Conservation (phyloP, 495 filamentous ascomycete genomes). For the Xylaria telfairii region DNA sequence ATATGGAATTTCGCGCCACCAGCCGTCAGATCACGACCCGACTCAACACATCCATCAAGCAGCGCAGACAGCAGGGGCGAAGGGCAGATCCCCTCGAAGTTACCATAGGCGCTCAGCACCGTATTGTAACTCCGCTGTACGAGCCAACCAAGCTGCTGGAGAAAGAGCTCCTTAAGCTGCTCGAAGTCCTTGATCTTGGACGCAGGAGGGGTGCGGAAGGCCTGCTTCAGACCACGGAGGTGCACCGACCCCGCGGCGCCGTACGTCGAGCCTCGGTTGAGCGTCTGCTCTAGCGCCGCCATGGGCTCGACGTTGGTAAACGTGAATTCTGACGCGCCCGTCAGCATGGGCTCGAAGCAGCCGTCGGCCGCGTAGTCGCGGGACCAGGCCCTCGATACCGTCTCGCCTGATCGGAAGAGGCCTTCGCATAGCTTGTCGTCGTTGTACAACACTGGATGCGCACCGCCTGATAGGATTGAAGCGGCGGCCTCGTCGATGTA, state of each 20-base stretch:
- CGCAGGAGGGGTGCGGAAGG: constrained; percentile 16
- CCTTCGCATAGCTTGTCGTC: constrained; percentile 26
- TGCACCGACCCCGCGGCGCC: constrained; percentile 23
- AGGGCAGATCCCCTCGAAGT: constrained; percentile 23
- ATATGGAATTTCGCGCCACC: constrained; percentile 26
- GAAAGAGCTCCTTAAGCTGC: constrained; percentile 14
- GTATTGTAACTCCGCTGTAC: neutral
- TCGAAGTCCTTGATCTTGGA: constrained; percentile 14
- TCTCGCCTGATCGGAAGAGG: constrained; percentile 2
- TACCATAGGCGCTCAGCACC: constrained; percentile 9
- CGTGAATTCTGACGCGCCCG: constrained; percentile 22
- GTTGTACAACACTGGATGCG: constrained; percentile 20
- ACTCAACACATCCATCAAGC: constrained; percentile 20
- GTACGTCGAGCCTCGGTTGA: constrained; percentile 25
- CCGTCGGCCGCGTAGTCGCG: constrained; percentile 26
- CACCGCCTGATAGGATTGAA: constrained; percentile 20
- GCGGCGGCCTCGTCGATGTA: constrained; percentile 21
- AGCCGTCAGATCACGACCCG: constrained; percentile 17
- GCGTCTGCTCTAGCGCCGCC: constrained; percentile 22
- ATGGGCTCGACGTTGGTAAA: constrained; percentile 20
- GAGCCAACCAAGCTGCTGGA: constrained; percentile 19
- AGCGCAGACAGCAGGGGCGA: constrained; percentile 23
- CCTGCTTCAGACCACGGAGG: constrained; percentile 25
- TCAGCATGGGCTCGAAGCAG: constrained; percentile 25
- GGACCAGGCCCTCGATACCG: constrained; percentile 10